A percentile compares a stretch with the other conserved stretches of the same genome.
These are phyloP conservation scores for Trypanosoma brucei DNA, from an alignment of 208 protist genomes.

Conservation along the genomic window DNA sequence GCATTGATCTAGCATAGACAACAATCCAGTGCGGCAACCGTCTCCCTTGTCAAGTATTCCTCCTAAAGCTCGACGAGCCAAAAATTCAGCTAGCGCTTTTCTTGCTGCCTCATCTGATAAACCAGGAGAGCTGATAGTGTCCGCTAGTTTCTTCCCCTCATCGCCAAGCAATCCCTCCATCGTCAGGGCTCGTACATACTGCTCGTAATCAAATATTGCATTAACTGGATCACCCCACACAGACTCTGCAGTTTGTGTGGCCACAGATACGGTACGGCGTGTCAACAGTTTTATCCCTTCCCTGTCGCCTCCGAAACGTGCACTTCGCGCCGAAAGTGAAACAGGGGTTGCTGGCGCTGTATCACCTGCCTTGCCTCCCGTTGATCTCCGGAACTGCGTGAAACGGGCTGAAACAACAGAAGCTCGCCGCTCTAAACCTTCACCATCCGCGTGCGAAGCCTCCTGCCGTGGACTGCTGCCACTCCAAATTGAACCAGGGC, in stretches of 20 bases:
- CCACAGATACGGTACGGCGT: not conserved
- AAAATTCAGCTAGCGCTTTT: not conserved
- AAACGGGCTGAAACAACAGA: too few relatives aligned
- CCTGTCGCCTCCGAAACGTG: not conserved
- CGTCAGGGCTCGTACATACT: constrained; percentile 31
- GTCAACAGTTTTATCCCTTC: not conserved
- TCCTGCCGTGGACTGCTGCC: too few relatives aligned
- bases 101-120: not conserved
- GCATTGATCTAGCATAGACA: too few relatives aligned
- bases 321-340: not conserved
- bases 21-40: too few relatives aligned
- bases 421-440: too few relatives aligned
- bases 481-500: too few relatives aligned
- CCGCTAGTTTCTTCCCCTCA: not conserved
- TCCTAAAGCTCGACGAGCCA: not conserved
- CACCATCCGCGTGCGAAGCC: too few relatives aligned
- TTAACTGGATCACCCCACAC: constrained; percentile 37
- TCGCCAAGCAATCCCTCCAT: constrained; percentile 9
- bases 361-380: too few relatives aligned
- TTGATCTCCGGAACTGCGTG: too few relatives aligned
- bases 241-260: constrained; percentile 9
- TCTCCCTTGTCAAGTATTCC: not conserved
- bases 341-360: too few relatives aligned
- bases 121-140: not conserved
- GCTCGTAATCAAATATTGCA: constrained; percentile 83